These are phyloP conservation scores for Seiridium unicorne DNA, from an alignment of 2,329 filamentous ascomycete species.

Conservation along the genomic window DNA sequence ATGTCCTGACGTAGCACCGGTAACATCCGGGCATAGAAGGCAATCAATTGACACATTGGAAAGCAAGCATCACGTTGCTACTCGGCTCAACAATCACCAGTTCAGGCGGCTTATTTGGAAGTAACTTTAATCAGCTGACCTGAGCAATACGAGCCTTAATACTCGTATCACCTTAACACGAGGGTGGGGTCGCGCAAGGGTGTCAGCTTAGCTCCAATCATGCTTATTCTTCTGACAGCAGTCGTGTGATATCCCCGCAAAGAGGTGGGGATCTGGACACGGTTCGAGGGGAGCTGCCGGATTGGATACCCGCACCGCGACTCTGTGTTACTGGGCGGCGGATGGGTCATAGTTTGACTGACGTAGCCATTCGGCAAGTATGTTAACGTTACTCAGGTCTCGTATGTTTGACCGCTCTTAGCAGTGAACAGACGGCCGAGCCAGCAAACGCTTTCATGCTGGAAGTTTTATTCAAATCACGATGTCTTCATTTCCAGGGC, in stretches of 20 bases:
- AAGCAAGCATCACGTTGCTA: background rate
- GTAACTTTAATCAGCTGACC: background rate
- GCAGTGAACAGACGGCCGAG: too few species aligned
- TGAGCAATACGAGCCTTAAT: slow-evolving; percentile 1
- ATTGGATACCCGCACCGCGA: background rate
- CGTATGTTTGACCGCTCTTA: too few species aligned
- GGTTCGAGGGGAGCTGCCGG: background rate
- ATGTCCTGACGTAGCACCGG: background rate
- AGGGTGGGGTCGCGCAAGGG: background rate
- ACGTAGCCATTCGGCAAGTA: too few species aligned
- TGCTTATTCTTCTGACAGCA: background rate
- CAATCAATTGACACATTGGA: background rate
- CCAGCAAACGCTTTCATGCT: too few species aligned
- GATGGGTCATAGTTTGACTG: background rate
- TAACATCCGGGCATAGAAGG: background rate
- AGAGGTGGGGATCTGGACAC: background rate
- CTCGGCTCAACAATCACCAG: background rate
- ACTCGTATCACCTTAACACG: slow-evolving; percentile 4
- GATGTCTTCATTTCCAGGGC: too few species aligned
- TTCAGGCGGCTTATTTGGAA: background rate
- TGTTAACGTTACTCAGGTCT: too few species aligned
- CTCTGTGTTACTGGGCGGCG: background rate
- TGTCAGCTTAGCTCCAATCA: background rate
- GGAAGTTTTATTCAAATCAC: too few species aligned
- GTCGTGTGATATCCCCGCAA: background rate